These are phyloP conservation scores for Geranium brycei DNA, from an alignment of 345 rosid species.

Conservation along the genomic window DNA sequence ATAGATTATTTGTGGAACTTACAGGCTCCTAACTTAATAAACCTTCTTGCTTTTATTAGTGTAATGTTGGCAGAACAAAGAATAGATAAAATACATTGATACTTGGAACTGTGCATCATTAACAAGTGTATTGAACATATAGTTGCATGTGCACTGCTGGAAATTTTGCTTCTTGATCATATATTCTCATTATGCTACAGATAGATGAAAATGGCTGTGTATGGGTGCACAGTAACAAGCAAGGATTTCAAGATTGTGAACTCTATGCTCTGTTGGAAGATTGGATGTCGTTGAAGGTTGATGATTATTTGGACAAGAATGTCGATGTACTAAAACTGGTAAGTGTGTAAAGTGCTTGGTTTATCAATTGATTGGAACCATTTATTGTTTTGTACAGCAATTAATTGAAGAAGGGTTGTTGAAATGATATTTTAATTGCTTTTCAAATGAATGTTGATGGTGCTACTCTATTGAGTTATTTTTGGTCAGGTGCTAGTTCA, in stretches of 20 bases:
- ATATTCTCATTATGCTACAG: constrained; percentile 2
- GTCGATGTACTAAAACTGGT: constrained; percentile 17
- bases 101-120: too few relatives aligned
- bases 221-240: constrained; percentile 23
- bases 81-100: too few relatives aligned
- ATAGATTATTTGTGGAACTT: too few relatives aligned
- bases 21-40: too few relatives aligned
- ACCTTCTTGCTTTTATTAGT: too few relatives aligned
- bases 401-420: too few relatives aligned
- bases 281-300: constrained; percentile 19
- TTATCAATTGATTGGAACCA: background rate
- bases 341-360: constrained; percentile 1
- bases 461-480: too few relatives aligned
- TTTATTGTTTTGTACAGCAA: background rate
- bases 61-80: background rate
- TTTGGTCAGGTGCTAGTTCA: too few relatives aligned
- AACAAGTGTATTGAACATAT: too few relatives aligned
- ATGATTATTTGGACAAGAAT: constrained; percentile 22
- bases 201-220: constrained; percentile 15
- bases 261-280: constrained; percentile 18
- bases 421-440: too few relatives aligned
- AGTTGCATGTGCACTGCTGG: too few relatives aligned
- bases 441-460: too few relatives aligned
- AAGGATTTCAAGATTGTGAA: constrained; percentile 27
- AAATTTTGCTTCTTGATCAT: background rate